These are phyloP conservation scores for Curvularia eragrostidis DNA, from an alignment of 2,329 filamentous ascomycete genomes.

Conservation along the genomic window DNA sequence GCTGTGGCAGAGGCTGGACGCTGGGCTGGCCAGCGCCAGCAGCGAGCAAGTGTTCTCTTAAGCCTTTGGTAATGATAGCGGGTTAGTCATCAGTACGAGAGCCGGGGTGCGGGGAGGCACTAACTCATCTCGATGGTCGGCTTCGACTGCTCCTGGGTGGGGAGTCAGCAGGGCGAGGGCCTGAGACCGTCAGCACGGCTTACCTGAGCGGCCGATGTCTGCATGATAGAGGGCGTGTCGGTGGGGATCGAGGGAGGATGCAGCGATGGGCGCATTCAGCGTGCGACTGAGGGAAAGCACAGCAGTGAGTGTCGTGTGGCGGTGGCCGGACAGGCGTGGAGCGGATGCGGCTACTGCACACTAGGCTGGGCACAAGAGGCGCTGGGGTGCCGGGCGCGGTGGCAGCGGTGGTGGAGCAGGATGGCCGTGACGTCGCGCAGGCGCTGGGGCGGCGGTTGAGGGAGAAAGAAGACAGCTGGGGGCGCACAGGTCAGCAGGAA, in stretches of 20 bases:
- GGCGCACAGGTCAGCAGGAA: constrained; percentile 22
- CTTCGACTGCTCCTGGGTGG: constrained; percentile 41
- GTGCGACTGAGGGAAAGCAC: constrained; percentile 3
- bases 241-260: constrained; percentile 44
- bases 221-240: constrained; percentile 44
- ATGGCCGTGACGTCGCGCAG: constrained; percentile 19
- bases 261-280: constrained; percentile 38
- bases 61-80: constrained; percentile 53
- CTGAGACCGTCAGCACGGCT: constrained; percentile 47
- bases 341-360: neutral
- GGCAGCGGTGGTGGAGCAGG: neutral
- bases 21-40: constrained; percentile 54
- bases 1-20: constrained; percentile 45
- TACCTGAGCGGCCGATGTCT: constrained; percentile 61
- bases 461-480: constrained; percentile 7
- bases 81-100: constrained; percentile 42
- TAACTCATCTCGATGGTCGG: constrained; percentile 54
- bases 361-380: neutral
- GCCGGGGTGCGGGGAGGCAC: constrained; percentile 29
- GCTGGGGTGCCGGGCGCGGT: neutral
- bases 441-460: constrained; percentile 10
- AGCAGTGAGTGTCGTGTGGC: constrained; percentile 7
- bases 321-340: neutral
- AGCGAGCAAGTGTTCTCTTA: constrained; percentile 69
- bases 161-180: constrained; percentile 37